Conservation (phyloP, 1,284 basidiomycete genomes). For the Fistulinella cinereoalba region DNA sequence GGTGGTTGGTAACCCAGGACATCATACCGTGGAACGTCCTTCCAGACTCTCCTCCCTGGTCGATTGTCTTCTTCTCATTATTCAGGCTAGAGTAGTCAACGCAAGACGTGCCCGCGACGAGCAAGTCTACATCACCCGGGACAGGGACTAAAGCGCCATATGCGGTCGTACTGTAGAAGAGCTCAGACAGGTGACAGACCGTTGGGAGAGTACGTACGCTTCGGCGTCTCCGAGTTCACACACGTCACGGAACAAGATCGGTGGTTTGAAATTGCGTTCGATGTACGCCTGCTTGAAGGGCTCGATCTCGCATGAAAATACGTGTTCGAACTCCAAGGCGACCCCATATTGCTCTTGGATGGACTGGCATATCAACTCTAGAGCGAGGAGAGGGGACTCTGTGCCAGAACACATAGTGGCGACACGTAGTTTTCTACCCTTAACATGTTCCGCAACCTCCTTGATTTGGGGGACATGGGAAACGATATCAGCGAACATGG, state of each 20-base stretch:
- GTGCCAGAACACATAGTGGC: slow-evolving; percentile 99
- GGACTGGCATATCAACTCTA: slow-evolving; percentile 78
- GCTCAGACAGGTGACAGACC: slow-evolving; percentile 9
- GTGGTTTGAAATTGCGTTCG: slow-evolving; percentile 91
- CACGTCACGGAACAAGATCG: slow-evolving; percentile 90
- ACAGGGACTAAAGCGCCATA: slow-evolving; percentile 86
- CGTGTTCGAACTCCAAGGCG: slow-evolving; percentile 79
- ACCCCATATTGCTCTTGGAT: slow-evolving; percentile 69
- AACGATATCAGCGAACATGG: slow-evolving; percentile 86
- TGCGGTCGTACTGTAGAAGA: slow-evolving; percentile 69
- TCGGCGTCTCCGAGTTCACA: slow-evolving; percentile 81
- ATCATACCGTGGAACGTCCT: slow-evolving; percentile 90
- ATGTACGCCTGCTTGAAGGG: slow-evolving; percentile 99
- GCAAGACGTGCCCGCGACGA: slow-evolving; percentile 92
- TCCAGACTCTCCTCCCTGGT: slow-evolving; percentile 87
- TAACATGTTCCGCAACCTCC: slow-evolving; percentile 65
- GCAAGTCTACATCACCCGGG: slow-evolving; percentile 86
- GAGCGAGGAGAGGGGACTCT: slow-evolving; percentile 88
- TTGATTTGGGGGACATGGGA: slow-evolving; percentile 67
- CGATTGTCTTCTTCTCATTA: slow-evolving; percentile 88
- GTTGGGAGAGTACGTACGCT: slow-evolving; percentile 48
- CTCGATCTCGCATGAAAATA: slow-evolving; percentile 97
- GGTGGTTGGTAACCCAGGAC: slow-evolving; percentile 85
- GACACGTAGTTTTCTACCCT: slow-evolving; percentile 84
- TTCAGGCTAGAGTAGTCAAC: slow-evolving; percentile 97